Evolutionary conservation across 1,284 basidiomycete genomes (phyloP), one percentile per base, ranked within the genome.

Genomic region (Pisolithus thermaeus): DNA sequence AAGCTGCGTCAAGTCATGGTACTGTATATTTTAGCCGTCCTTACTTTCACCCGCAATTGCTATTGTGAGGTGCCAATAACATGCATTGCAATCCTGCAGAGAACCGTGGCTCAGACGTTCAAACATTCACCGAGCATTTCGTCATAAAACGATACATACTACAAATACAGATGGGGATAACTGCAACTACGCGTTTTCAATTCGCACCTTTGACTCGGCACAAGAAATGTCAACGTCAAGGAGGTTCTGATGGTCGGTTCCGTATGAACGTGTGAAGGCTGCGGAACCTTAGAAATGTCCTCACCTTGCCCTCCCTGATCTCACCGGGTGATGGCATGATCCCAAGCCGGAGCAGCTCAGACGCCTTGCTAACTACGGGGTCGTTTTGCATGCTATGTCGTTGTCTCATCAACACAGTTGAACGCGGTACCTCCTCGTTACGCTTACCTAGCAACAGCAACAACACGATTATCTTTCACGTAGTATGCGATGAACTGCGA

Each of bases 401-500:
- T 56, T 37, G 16, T 2, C 7, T 32, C 22, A 23, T 42, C 6
- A 48, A 37, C 52, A 42, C 27, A 44, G 28, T 5, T 25, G 47
- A 48, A 46, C 32, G 51, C 18, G 39, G 18, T 27, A 12, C 18
- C 43, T 1, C 25, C 12, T 35, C n/a, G 37, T 30, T 18, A 12
- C 12, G 51, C 69, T 53, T 56, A 84, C 76, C 84, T 87, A 1
- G 90, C 83, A 20, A 95, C 87, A 3, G 93, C 92, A 20, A 90
- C 79, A 48, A 96, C 76, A 58, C 85, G 83, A 56, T 84, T 83
- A 28, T 74, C 76, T 68, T 90, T 88, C 43, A 83, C 78, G 68
- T 96, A 95, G 73, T 92, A 96, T 0, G 91, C 87, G 42, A 89
- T 80, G 64, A 95, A 94, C 84, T 90, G 46, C 23, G 55, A 37